phyloP scores from a whole-genome alignment of 1,284 basidiomycete genomes.

The Puccinia polysora region DNA sequence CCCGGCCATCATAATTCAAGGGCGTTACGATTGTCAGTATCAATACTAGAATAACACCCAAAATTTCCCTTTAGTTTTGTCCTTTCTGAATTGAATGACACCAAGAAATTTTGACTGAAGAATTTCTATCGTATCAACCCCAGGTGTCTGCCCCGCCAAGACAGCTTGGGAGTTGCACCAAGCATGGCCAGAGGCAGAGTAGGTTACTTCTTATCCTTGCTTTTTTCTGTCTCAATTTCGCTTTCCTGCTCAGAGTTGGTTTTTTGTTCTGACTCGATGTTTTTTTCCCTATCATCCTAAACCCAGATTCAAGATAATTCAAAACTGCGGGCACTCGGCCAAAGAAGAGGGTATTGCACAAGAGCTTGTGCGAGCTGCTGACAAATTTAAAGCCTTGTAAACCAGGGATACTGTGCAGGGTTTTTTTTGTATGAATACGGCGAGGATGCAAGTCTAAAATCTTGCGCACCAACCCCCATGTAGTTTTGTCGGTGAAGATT shows the following conservation, averaged over 20 bases:
- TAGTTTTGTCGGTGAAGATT: too few species aligned
- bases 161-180: conserved; percentile 56
- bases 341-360: conserved; percentile 71
- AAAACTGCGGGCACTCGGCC: conserved; percentile 86
- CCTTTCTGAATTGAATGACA: background rate
- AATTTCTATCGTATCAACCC: background rate
- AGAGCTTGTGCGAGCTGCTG: conserved; percentile 64
- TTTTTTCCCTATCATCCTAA: conserved; percentile 1
- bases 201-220: conserved; percentile 36
- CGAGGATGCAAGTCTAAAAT: too few species aligned
- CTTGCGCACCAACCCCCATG: too few species aligned
- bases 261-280: conserved; percentile 44
- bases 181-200: conserved; percentile 68
- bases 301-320: conserved; percentile 67
- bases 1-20: conserved; percentile 78
- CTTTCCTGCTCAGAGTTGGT: background rate
- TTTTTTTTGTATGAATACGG: too few species aligned
- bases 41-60: background rate
- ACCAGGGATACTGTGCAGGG: background rate
- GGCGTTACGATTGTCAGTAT: conserved; percentile 56
- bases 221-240: background rate
- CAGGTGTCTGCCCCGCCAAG: conserved; percentile 56
- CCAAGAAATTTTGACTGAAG: background rate
- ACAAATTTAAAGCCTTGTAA: conserved; percentile 48
- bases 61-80: background rate